Evolutionary conservation across 2,329 filamentous ascomycete species (phyloP), one percentile per base, ranked within the genome.

Genomic region (Paecilomyces fulvus): DNA sequence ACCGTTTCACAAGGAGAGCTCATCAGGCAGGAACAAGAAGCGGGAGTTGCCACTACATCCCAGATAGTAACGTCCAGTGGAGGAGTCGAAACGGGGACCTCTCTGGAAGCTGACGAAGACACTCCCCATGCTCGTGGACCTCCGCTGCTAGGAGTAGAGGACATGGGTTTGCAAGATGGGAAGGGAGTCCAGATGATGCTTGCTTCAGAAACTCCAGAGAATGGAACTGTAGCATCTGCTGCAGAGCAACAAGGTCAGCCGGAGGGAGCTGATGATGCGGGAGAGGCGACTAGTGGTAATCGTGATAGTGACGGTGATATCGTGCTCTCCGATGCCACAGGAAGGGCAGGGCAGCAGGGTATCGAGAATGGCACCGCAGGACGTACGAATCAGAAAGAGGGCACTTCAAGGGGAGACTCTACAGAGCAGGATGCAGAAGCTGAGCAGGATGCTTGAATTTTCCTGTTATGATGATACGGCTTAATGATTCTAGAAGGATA

Each of bases 1-100:
- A 88, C 83, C 30, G 82, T 92, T 54, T 92, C 89, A 0, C 90
- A 95, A 72, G 90, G 90, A 51, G 90, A 95, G 71, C 79, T 95
- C 21, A 77, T 95, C 23, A 80, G 90, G n/a, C 88, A 94, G 72
- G 90, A 95, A 70, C 90, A 95, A 73, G 84, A 88, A 67, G 87
- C 88, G 1, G 89, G 89, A 37, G 84, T 92, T 14, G 86, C 92
- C 6, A 87, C 89, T 23, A 81, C 85, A 31, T 82, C 79, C 56
- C 57, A 58, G 14, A 59, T 62, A 50, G 56, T 57, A 61, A 61
- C 59, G 55, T 56, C 55, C 51, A 74, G 57, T 7, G 63, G 62
- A 51, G 53, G 60, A 56, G 25, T 54, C 12, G 57, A 58, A 20
- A 52, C 51, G 6, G 53, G 52, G 11, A 50, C 55, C 6, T 59